phyloP scores from a whole-genome alignment of 306 rosid species.

The Quercus engelmannii region DNA sequence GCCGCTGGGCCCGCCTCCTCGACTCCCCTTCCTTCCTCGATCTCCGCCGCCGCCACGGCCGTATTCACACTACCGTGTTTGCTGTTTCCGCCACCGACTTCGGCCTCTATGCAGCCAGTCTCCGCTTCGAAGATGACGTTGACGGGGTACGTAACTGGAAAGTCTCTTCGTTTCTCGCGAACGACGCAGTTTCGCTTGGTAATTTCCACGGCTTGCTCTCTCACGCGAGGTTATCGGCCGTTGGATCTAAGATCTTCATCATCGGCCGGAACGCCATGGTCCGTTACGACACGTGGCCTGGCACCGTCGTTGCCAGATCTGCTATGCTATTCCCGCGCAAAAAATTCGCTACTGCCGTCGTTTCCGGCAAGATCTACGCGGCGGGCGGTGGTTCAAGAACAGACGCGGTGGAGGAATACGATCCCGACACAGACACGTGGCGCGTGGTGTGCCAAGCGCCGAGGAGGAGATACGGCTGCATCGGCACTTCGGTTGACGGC shows the following conservation, averaged over 20 bases:
- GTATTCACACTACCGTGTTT: slow-evolving; percentile 35
- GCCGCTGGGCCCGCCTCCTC: slow-evolving; percentile 55
- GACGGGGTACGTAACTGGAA: slow-evolving; percentile 26
- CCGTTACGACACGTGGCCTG: slow-evolving; percentile 60
- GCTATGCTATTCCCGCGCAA: slow-evolving; percentile 49
- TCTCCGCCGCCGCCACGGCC: slow-evolving; percentile 52
- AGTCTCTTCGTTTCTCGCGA: slow-evolving; percentile 31
- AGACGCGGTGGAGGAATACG: slow-evolving; percentile 54
- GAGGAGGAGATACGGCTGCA: slow-evolving; percentile 58
- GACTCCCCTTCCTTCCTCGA: slow-evolving; percentile 45
- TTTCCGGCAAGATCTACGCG: slow-evolving; percentile 49
- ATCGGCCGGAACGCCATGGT: slow-evolving; percentile 52
- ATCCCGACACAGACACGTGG: slow-evolving; percentile 45
- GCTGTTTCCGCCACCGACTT: slow-evolving; percentile 45
- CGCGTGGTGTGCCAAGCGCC: slow-evolving; percentile 40
- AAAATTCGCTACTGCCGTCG: slow-evolving; percentile 55
- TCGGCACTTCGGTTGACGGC: slow-evolving; percentile 57
- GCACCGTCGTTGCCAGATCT: slow-evolving; percentile 32
- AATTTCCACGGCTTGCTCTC: slow-evolving; percentile 35
- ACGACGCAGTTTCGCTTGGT: slow-evolving; percentile 25
- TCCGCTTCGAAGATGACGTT: slow-evolving; percentile 14
- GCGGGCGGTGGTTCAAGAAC: slow-evolving; percentile 51
- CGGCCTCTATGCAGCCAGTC: slow-evolving; percentile 43
- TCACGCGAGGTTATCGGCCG: slow-evolving; percentile 52
- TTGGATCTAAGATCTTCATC: slow-evolving; percentile 48